Conservation (phyloP, 2,329 filamentous ascomycete genomes). For the Scorias spongiosa region DNA sequence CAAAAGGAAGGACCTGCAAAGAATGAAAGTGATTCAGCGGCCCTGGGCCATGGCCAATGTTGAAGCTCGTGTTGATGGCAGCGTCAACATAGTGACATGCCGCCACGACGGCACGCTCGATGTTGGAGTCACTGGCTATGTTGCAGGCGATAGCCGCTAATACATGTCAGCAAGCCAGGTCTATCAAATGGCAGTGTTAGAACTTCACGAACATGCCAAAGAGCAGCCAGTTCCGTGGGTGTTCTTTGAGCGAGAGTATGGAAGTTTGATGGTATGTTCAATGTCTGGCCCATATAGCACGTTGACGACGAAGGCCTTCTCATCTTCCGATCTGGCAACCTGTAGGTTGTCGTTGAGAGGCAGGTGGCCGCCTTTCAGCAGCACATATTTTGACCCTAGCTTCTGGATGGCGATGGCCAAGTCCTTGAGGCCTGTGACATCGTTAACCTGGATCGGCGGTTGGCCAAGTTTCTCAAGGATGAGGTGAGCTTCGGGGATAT, state of each 20-base stretch:
- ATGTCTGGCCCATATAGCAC: conserved; percentile 51
- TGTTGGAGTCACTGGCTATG: conserved; percentile 42
- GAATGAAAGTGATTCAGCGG: conserved; percentile 72
- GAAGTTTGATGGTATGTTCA: conserved; percentile 50
- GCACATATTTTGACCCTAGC: conserved; percentile 63
- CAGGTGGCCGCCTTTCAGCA: conserved; percentile 84
- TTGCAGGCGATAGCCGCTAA: conserved; percentile 62
- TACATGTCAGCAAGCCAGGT: background rate
- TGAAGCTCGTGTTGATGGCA: conserved; percentile 49
- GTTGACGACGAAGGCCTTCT: conserved; percentile 57
- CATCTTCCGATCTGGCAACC: conserved; percentile 41
- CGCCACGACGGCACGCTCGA: conserved; percentile 46
- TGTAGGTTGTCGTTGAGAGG: conserved; percentile 53
- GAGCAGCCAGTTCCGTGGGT: conserved; percentile 95
- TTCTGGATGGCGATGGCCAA: conserved; percentile 51
- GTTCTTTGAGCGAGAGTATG: conserved; percentile 58
- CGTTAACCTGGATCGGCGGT: conserved; percentile 33
- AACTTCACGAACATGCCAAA: conserved; percentile 53
- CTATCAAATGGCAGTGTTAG: background rate
- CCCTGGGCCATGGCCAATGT: conserved; percentile 51
- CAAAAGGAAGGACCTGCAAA: conserved; percentile 50
- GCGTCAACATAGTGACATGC: conserved; percentile 58
- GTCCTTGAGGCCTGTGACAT: conserved; percentile 49
- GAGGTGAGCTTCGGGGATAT: conserved; percentile 58
- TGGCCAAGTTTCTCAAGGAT: conserved; percentile 42